Evolutionary conservation across 108 stramenopile genomes (phyloP), one percentile per base, ranked within the genome.

Genomic region (Skeletonema grethae): DNA sequence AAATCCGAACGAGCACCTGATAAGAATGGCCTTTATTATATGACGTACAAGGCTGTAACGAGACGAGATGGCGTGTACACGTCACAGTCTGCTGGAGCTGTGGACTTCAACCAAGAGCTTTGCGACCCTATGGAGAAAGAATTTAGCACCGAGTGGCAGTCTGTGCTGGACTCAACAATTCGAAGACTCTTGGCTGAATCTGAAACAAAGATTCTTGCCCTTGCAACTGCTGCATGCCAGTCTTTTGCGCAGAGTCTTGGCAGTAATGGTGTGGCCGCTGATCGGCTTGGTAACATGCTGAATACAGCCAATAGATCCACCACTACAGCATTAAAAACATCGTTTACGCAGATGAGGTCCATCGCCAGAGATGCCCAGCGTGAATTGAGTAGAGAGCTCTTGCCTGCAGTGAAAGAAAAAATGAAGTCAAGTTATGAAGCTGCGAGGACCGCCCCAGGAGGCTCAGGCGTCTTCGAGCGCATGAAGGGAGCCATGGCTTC

Each of bases 51-150:
- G 13, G 82, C 82, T 45, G 72, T 73, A 20, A 67, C 48, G 8
- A 46, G 82, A n/a, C 73, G 82, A 3, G 66, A 69, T 75, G 82
- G 82, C 15, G 82, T 79, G 2, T 83, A 69, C 45, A 73, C 68
- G 16, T 77, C 76, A 25, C 22, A 38, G 30, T 64, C 67, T 58
- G 82, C 78, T 4, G 82, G 82, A 1, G 32, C 73, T 4, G 45
- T 83, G 2, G 78, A 83, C 61, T 58, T 83, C 22, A 83, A 83
- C 30, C 73, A 73, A 24, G 77, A 83, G 48, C 46, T 83, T 2
- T 82, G 73, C 34, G 82, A 74, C 48, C 82, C 82, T 1, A 79
- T 83, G 82, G 82, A 83, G 36, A 69, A 74, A 28, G 77, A 79
- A 38, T 79, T 75, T 46, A 43, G 68, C 5, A 63, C 67, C 0